These are phyloP conservation scores for Berberis thunbergii DNA, from an alignment of 164 flowering plant genomes.

Conservation along the genomic window DNA sequence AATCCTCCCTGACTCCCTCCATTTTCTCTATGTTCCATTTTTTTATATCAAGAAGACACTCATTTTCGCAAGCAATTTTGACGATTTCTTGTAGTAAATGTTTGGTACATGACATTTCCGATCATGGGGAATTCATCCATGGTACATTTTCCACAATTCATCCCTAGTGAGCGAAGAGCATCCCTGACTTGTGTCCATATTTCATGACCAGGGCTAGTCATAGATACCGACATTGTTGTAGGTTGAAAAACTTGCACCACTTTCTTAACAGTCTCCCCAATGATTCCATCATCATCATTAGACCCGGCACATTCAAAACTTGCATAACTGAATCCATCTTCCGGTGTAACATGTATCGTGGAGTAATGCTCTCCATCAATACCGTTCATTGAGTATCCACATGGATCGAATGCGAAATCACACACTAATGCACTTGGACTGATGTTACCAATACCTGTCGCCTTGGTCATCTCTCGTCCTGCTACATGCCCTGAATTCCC, in stretches of 20 bases:
- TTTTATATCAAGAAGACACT: conserved; percentile 7
- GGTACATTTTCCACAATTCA: conserved; percentile 44
- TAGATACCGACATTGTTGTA: conserved; percentile 52
- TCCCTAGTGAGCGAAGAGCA: conserved; percentile 45
- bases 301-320: conserved; percentile 72
- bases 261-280: conserved; percentile 35
- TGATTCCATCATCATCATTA: conserved; percentile 15
- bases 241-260: conserved; percentile 74
- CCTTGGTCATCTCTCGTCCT: conserved; percentile 70
- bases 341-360: conserved; percentile 94
- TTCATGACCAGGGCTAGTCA: conserved; percentile 21
- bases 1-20: background rate
- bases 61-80: conserved; percentile 30
- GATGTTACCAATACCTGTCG: conserved; percentile 54
- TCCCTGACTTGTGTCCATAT: conserved; percentile 28
- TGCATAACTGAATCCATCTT: conserved; percentile 91
- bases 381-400: conserved; percentile 97
- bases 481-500: conserved; percentile 37
- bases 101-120: conserved; percentile 65
- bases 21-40: conserved; percentile 5
- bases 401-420: conserved; percentile 88
- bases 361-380: conserved; percentile 58
- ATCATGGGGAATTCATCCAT: conserved; percentile 60
- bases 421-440: conserved; percentile 45
- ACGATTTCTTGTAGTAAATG: conserved; percentile 36